phyloP scores from a whole-genome alignment of 2,329 filamentous ascomycete genomes.

The Ceratocystis destructans region DNA sequence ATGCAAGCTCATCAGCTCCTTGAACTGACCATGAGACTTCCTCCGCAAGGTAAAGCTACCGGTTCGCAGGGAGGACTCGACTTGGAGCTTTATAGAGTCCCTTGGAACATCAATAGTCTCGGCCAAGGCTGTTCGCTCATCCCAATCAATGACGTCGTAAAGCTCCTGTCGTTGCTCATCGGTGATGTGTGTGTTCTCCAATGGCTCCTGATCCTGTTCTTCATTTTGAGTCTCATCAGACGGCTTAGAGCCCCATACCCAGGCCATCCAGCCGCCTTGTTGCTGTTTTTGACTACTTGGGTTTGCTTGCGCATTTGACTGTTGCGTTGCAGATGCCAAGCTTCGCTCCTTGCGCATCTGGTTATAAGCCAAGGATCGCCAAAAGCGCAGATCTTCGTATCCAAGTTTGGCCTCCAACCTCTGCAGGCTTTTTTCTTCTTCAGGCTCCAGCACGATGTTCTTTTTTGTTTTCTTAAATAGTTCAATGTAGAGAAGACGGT shows the following conservation, averaged over 20 bases:
- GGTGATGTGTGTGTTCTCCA: constrained; percentile 62
- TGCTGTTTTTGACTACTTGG: constrained; percentile 43
- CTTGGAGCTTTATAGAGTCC: constrained; percentile 82
- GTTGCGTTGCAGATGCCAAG: constrained; percentile 10
- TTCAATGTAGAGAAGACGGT: constrained; percentile 76
- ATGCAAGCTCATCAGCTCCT: constrained; percentile 74
- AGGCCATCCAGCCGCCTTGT: constrained; percentile 78
- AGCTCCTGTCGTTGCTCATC: constrained; percentile 93
- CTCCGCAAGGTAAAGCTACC: constrained; percentile 91
- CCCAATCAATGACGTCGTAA: constrained; percentile 95
- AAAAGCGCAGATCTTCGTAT: constrained; percentile 95
- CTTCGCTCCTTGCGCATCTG: constrained; percentile 70
- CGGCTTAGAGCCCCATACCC: constrained; percentile 77
- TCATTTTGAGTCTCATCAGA: constrained; percentile 28
- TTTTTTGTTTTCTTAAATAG: constrained; percentile 91
- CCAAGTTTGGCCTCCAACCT: constrained; percentile 72
- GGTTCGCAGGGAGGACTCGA: constrained; percentile 85
- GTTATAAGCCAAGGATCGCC: constrained; percentile 85
- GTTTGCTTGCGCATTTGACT: constrained; percentile 46
- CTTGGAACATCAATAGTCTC: constrained; percentile 80
- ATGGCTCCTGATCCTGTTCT: constrained; percentile 39
- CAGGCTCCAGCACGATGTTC: constrained; percentile 50
- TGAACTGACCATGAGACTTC: constrained; percentile 52
- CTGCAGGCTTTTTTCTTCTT: constrained; percentile 60
- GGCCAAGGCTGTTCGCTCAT: constrained; percentile 81